Base-by-base conservation (phyloP, 371 early-diverging fungal genomes). In the Mortierella polycephala region DNA sequence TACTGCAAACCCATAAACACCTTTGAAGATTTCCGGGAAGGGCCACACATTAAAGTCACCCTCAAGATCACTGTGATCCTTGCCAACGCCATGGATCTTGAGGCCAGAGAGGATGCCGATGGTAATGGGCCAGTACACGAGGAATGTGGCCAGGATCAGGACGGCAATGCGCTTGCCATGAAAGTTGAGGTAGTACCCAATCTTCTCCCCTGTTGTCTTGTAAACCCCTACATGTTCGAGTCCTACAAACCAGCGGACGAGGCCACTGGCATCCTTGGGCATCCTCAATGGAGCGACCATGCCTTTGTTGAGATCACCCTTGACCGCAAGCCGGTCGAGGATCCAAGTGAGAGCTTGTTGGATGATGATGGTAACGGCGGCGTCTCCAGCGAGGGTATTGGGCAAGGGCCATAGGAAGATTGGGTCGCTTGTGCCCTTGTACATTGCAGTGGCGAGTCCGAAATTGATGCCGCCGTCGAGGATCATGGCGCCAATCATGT, bases 391-490 rank as follows among this genome's bases (percentile, higher is more conserved):
- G 16, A 81, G 63, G 20, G 74, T 62, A 61, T 81, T 74, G 49
- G 74, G 74, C 8, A 81, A 53, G 13, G 67, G 67, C 81, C 81
- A 81, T 20, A 81, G 67, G 2, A 20, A 12, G 42, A 81, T 47
- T 18, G 71, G 67, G 30, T 69, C 10, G 18, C 54, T 64, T 4
- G 40, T 70, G 45, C 45, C 66, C 64, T 74, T 81, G 74, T 81
- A 81, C 81, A 81, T 81, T 54, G 81, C 81, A 6, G 67, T 66
- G 45, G 81, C 81, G 52, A 81, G 50, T 12, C 81, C 81, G 64
- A 81, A 81, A 62, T 81, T 81, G 81, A 81, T 81, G 54, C 64
- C 71, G 4, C 67, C 74, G 45, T 81, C 81, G 18, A 81, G 64
- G 57, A 70, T 60, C 71, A 69, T 71, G 57, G 81, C 67, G 10